Base-by-base conservation (phyloP, 2,329 filamentous ascomycete genomes). In the Pseudopithomyces maydicus region DNA sequence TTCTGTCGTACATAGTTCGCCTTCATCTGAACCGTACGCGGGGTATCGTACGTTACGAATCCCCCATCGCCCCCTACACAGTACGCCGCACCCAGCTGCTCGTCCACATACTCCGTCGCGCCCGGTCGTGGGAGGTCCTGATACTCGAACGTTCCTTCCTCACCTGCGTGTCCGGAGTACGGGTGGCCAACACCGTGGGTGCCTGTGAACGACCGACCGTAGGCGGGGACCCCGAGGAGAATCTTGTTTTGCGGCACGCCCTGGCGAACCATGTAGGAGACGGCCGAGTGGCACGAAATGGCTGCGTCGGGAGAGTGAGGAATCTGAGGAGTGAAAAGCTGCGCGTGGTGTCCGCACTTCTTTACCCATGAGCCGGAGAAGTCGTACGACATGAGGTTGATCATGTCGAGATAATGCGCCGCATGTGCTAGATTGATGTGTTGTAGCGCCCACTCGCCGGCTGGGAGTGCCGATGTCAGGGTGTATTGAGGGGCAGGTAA, bases 321-420 rank as follows among this genome's bases (percentile, higher is more conserved):
- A 6, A 70, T 60, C 52, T 75, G 79, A 55, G 86, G 82, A 1
- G 86, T 79, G 69, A 88, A 90, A 1, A 95, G 84, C 70, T 92
- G 90, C 4, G 90, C 85, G 53, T 94, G 91, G 72, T 94, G 89
- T 6, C 90, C 90, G 44, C 85, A 85, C 55, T 83, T 83, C 29
- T 79, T 72, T 1, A 84, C 85, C 90, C 90, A 93, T 3, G 85
- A 80, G 1, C 90, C 90, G 23, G 84, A 87, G 69, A 93, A 90
- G 74, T 95, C 90, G 74, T 92, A 95, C 1, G 90, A 85, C 84
- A 90, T 91, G 35, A 95, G 78, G 72, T 94, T 94, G 72, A 95
- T 78, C 60, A 88, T 83, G 74, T 94, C 90, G 35, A 95, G 80
- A 64, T 90, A 87, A 44, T 84, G 78, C 48, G 88, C 82, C 11